These are phyloP conservation scores for Ramaria sp. DNA, from an alignment of 768 basidiomycete species.

Conservation along the genomic window DNA sequence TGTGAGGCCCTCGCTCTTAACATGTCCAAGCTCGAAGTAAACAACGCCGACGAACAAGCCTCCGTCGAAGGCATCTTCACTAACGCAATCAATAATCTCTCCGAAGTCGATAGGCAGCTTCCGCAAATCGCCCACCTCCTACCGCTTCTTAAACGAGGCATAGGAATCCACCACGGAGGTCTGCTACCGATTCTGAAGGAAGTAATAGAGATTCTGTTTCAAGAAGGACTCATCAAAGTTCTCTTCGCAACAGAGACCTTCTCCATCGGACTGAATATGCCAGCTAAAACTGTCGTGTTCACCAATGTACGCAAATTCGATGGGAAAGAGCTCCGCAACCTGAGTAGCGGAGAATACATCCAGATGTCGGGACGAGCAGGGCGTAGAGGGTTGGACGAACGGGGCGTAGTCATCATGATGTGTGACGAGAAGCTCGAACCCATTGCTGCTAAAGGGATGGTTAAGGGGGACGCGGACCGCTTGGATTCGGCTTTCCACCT, in stretches of 20 bases:
- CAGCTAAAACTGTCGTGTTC: slow-evolving; percentile 98
- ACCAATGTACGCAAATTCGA: slow-evolving; percentile 93
- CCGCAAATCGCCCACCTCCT: slow-evolving; percentile 91
- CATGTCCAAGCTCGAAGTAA: slow-evolving; percentile 95
- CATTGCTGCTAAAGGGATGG: slow-evolving; percentile 84
- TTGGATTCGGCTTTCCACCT: slow-evolving; percentile 97
- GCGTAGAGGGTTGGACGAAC: slow-evolving; percentile 90
- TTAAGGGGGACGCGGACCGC: slow-evolving; percentile 95
- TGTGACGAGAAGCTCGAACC: slow-evolving; percentile 97
- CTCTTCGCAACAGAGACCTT: slow-evolving; percentile 98
- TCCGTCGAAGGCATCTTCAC: slow-evolving; percentile 82
- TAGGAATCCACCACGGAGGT: slow-evolving; percentile 97
- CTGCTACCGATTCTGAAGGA: slow-evolving; percentile 96
- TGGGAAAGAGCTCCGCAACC: slow-evolving; percentile 85
- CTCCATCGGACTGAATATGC: slow-evolving; percentile 98
- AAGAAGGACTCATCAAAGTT: slow-evolving; percentile 95
- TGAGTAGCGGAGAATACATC: slow-evolving; percentile 95
- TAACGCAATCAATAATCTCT: slow-evolving; percentile 85
- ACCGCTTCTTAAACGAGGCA: slow-evolving; percentile 87
- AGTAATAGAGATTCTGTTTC: slow-evolving; percentile 97
- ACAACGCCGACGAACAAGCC: slow-evolving; percentile 83
- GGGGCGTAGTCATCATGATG: slow-evolving; percentile 99
- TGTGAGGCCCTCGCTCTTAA: slow-evolving; percentile 88
- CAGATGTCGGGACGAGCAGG: slow-evolving; percentile 99
- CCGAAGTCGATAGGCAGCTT: slow-evolving; percentile 76